Evolutionary conservation across 2,329 filamentous ascomycete genomes (phyloP), one percentile per base, ranked within the genome.

Genomic region (Hawksworthiomyces lignivorus): DNA sequence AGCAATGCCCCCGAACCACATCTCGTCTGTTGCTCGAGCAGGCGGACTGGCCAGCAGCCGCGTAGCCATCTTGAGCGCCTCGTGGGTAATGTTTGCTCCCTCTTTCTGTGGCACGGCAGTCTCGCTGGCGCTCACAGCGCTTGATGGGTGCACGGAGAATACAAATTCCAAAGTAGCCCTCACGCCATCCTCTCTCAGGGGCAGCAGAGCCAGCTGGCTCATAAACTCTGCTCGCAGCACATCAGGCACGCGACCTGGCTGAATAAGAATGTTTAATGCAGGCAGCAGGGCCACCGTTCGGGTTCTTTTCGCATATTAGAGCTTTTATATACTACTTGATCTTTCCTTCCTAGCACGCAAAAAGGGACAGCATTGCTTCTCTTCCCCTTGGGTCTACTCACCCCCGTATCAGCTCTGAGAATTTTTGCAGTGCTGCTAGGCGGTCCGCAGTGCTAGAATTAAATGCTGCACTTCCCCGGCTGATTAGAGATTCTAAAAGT

Each of bases 111-210:
- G 64, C 4, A 55, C 53, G 3, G 62, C 58, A 1, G 62, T 61
- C 41, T 70, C 67, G 7, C 64, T 59, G 1, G 56, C 40, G 50
- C 60, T 58, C 43, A 64, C 57, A 7, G 62, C 60, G 49, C 64
- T 68, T 47, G 73, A 69, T 0, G 81, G 75, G 47, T 84, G 81
- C 7, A 84, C 77, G 1, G 80, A 72, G 44, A 84, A 82, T 27
- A 87, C 68, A 53, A 86, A 86, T 54, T 86, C 82, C 47, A 86
- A 67, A 0, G 78, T 82, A 20, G 76, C 72, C 26, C 82, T 72
- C 12, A 87, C 78, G 15, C 82, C 82, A 47, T 77, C 70, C 3
- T 65, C 61, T 4, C 81, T 68, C 20, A 84, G 64, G 1, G 82
- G 82, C 9, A 86, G 54, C 11, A 68, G 56, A 2, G 80, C 77